These are phyloP conservation scores for Diaporthe ampelina DNA, from an alignment of 2,329 filamentous ascomycete species.

Conservation along the genomic window DNA sequence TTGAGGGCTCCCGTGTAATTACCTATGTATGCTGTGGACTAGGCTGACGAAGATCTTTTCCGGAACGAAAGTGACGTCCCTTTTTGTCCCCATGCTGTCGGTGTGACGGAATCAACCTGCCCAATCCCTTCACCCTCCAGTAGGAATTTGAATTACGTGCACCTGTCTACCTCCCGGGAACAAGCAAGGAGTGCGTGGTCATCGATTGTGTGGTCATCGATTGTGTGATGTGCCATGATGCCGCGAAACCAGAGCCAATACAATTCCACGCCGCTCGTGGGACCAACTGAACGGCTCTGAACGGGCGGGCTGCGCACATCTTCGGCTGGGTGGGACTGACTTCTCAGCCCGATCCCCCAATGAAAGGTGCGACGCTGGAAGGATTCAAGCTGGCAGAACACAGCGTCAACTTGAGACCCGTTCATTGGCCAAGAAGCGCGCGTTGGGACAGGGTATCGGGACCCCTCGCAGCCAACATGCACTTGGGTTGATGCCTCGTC, in stretches of 20 bases:
- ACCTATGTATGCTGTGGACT: background rate
- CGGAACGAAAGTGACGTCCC: background rate
- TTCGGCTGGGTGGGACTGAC: background rate
- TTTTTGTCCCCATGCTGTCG: background rate
- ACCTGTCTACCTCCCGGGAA: background rate
- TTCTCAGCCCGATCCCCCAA: background rate
- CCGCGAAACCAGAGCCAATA: too few species aligned
- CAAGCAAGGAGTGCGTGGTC: background rate
- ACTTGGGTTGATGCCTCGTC: background rate
- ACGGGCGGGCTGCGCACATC: background rate
- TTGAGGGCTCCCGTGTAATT: too few species aligned
- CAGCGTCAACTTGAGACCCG: background rate
- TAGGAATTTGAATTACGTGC: background rate
- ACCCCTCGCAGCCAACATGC: slow-evolving; percentile 28
- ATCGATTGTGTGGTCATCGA: background rate
- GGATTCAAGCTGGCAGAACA: slow-evolving; percentile 4
- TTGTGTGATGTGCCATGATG: background rate
- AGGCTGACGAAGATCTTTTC: background rate
- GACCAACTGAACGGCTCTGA: background rate
- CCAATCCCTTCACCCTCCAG: background rate
- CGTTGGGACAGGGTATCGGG: slow-evolving; percentile 1
- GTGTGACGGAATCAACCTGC: background rate
- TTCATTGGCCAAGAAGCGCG: slow-evolving; percentile 20
- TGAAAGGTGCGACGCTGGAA: background rate
- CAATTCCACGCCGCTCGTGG: background rate